Evolutionary conservation across 768 basidiomycete species (phyloP).

Genomic region (Saitozyma sp.): DNA sequence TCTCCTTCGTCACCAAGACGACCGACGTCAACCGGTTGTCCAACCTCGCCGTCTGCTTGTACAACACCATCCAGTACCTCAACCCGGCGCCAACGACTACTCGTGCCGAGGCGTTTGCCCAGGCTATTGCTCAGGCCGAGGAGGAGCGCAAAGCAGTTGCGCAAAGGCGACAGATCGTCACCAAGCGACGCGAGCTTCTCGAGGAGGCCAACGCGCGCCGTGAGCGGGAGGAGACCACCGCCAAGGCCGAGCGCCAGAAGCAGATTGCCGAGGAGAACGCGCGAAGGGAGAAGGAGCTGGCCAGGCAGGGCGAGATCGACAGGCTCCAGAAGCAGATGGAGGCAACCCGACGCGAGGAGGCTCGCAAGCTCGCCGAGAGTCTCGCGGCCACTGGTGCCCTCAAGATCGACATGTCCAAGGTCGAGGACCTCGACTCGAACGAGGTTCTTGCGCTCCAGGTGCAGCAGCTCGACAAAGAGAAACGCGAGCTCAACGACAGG

Average conservation of each 20-base stretch:
- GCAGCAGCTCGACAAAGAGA: slow-evolving; percentile 94
- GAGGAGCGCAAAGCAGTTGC: slow-evolving; percentile 55
- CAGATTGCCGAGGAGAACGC: slow-evolving; percentile 65
- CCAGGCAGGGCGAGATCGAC: slow-evolving; percentile 60
- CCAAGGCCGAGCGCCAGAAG: slow-evolving; percentile 68
- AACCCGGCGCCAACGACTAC: slow-evolving; percentile 58
- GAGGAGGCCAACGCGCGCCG: slow-evolving; percentile 79
- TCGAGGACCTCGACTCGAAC: slow-evolving; percentile 81
- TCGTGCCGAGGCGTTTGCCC: slow-evolving; percentile 53
- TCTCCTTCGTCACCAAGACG: slow-evolving; percentile 65
- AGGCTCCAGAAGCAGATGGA: slow-evolving; percentile 62
- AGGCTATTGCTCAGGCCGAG: slow-evolving; percentile 57
- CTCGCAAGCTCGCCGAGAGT: slow-evolving; percentile 80
- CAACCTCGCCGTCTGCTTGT: slow-evolving; percentile 70
- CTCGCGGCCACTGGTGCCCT: slow-evolving; percentile 74
- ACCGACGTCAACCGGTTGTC: slow-evolving; percentile 63
- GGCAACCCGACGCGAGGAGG: slow-evolving; percentile 73
- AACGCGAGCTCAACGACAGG: slow-evolving; percentile 77
- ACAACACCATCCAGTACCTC: slow-evolving; percentile 63
- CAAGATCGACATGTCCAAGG: slow-evolving; percentile 69
- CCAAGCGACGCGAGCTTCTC: slow-evolving; percentile 78
- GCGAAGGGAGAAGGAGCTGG: slow-evolving; percentile 67
- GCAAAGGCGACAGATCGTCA: slow-evolving; percentile 75
- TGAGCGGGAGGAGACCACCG: slow-evolving; percentile 82
- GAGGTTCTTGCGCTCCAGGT: slow-evolving; percentile 86